phyloP scores from a whole-genome alignment of 345 rosid genomes.

The Nasturtium officinale region DNA sequence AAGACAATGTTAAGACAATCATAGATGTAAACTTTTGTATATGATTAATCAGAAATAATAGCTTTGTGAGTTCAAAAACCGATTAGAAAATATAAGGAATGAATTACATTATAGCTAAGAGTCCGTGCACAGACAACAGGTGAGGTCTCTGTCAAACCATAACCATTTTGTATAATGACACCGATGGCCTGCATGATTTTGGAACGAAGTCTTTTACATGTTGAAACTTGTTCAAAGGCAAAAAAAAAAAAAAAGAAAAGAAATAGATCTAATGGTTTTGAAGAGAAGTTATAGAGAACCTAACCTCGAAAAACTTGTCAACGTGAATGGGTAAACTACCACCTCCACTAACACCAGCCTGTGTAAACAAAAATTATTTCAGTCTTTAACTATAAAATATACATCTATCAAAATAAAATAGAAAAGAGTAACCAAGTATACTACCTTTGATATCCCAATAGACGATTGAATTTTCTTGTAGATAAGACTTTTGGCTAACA shows the following conservation, averaged over 20 bases:
- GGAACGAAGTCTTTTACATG: conserved; percentile 19
- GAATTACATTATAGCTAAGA: conserved; percentile 67
- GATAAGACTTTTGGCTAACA: conserved; percentile 71
- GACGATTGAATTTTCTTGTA: conserved; percentile 78
- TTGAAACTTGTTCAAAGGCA: conserved; percentile 17
- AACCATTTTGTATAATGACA: conserved; percentile 79
- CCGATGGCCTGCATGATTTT: conserved; percentile 77
- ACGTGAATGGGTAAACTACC: conserved; percentile 80
- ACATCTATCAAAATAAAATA: neutral
- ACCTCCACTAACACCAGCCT: conserved; percentile 98
- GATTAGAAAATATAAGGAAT: conserved; percentile 1
- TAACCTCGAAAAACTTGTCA: conserved; percentile 95
- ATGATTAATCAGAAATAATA: neutral
- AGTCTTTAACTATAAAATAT: conserved; percentile 12
- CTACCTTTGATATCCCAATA: conserved; percentile 88
- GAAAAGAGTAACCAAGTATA: neutral
- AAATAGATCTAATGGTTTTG: neutral
- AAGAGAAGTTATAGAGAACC: conserved; percentile 5
- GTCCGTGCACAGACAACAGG: conserved; percentile 85
- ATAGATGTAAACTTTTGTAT: neutral
- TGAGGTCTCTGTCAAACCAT: conserved; percentile 93
- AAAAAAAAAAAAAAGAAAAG: neutral
- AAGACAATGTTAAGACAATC: neutral
- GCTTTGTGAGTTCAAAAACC: neutral
- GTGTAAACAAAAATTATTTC: conserved; percentile 34